phyloP scores from a whole-genome alignment of 2,329 filamentous ascomycete species.

The Pyrenophora seminiperda region DNA sequence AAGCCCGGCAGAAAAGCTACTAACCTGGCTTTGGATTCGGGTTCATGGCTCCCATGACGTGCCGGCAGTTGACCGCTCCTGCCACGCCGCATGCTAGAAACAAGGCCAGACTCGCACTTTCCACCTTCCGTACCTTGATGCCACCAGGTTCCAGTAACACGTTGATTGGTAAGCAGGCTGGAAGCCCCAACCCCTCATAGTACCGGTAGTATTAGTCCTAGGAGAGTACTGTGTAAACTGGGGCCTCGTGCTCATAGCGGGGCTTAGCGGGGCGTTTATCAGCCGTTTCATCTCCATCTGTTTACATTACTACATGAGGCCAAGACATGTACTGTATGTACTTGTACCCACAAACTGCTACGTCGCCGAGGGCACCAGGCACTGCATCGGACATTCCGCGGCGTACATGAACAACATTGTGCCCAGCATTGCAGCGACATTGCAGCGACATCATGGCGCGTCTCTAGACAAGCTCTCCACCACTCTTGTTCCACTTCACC shows the following conservation, averaged over 20 bases:
- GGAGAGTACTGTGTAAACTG: not conserved
- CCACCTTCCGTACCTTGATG: not conserved
- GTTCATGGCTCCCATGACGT: not conserved
- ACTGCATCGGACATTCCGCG: not conserved
- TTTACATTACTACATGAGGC: not conserved
- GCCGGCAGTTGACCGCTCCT: conserved; percentile 1
- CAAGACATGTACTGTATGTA: not conserved
- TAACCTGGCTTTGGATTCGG: not conserved
- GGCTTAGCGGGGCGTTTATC: not conserved
- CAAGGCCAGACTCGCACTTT: not conserved
- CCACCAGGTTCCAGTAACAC: not conserved
- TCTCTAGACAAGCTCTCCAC: conserved; percentile 10
- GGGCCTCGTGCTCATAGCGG: not conserved
- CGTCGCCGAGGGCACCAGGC: not conserved
- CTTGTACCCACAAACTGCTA: not conserved
- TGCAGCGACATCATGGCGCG: conserved; percentile 11
- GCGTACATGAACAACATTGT: conserved; percentile 7
- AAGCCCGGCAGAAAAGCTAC: not conserved
- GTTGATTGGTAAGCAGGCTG: not conserved
- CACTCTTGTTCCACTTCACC: conserved; percentile 15
- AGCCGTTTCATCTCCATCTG: not conserved
- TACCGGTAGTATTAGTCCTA: too few species aligned
- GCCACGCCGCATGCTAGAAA: conserved; percentile 2
- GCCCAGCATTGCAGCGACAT: conserved; percentile 20
- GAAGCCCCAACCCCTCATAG: not conserved